Evolutionary conservation across 208 protist species (phyloP), one percentile per base, ranked within the genome.

Genomic region (Crithidia expoeki): DNA sequence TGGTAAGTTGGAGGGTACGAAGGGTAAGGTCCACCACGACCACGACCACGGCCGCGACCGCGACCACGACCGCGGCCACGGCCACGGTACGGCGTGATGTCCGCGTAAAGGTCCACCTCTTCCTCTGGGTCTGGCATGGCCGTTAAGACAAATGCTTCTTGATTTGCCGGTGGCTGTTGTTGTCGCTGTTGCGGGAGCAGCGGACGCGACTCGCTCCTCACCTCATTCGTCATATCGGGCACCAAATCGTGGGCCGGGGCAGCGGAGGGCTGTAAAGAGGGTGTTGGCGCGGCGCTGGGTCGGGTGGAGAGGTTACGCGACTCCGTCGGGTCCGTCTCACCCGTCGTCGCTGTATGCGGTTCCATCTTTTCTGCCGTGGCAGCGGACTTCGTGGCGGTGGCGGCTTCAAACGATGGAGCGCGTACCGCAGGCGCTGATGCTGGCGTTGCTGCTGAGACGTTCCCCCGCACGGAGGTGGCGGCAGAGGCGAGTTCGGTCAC

Each of bases 91-190:
- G 57, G 46, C 30, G 72, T 60, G 63, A 93, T 73, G 61, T 74
- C 84, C 1, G 87, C 87, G 68, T 93, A 93, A 44, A 93, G 78
- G 66, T 93, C 87, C 23, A 81, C 71, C 56, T 93, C 87, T 4
- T 78, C 68, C n/a, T 72, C 44, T 33, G 79, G 65, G n/a, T 72
- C 79, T 12, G 69, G 56, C 21, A 56, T 10, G 1, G 83, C 64
- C 16, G 72, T 76, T 32, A 77, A 52, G 0, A 76, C 76, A 11
- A 81, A 66, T 11, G 67, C 47, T 53, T 90, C 88, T 19, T 57
- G 65, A 46, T 76, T 79, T 14, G 40, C 49, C 28, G 71, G 73
- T 44, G 73, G 66, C 65, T 74, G 21, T 23, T 23, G 47, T 52
- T 52, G 47, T 30, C 19, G 33, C 38, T 32, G 59, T 32, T 50